Percentiles rank a stretch among this genome's conserved stretches.
Evolutionary conservation across 768 basidiomycete species (phyloP).

Genomic region (Lactarius trivialis): DNA sequence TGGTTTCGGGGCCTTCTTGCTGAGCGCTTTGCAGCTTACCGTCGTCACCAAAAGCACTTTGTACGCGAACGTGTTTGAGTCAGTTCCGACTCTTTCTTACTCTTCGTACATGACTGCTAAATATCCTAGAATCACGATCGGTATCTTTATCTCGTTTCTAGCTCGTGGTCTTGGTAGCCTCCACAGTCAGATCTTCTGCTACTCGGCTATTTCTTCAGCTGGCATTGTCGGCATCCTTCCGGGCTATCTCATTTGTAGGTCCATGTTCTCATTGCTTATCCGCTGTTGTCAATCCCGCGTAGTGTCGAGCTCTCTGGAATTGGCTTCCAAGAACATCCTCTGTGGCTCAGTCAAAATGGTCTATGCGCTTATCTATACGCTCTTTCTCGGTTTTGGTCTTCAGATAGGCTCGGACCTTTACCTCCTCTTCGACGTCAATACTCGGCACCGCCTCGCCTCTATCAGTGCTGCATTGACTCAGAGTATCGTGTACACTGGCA

Average conservation of each 20-base stretch:
- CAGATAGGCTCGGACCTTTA: constrained; percentile 81
- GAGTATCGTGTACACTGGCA: constrained; percentile 52
- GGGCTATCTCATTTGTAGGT: constrained; percentile 76
- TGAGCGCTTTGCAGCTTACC: constrained; percentile 64
- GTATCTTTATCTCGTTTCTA: constrained; percentile 72
- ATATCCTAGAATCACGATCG: constrained; percentile 62
- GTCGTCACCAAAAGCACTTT: constrained; percentile 71
- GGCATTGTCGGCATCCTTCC: constrained; percentile 85
- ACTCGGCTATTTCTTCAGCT: constrained; percentile 83
- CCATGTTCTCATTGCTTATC: constrained; percentile 8
- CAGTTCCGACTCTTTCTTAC: constrained; percentile 28
- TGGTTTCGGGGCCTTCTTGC: constrained; percentile 57
- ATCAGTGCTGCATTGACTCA: constrained; percentile 47
- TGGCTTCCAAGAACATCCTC: constrained; percentile 81
- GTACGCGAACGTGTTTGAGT: constrained; percentile 93
- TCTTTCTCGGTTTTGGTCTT: constrained; percentile 79
- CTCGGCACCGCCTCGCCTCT: constrained; percentile 46
- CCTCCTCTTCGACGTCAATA: constrained; percentile 57
- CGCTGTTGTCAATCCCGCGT: constrained; percentile 19
- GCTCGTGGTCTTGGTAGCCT: constrained; percentile 82
- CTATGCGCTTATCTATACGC: constrained; percentile 80
- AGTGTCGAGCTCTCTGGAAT: constrained; percentile 78
- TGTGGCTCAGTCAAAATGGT: constrained; percentile 85
- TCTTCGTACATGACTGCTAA: background rate
- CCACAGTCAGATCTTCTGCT: constrained; percentile 74